These are phyloP conservation scores for Yarrowia alimentaria DNA, from an alignment of 805 yeast genomes.

Conservation along the genomic window DNA sequence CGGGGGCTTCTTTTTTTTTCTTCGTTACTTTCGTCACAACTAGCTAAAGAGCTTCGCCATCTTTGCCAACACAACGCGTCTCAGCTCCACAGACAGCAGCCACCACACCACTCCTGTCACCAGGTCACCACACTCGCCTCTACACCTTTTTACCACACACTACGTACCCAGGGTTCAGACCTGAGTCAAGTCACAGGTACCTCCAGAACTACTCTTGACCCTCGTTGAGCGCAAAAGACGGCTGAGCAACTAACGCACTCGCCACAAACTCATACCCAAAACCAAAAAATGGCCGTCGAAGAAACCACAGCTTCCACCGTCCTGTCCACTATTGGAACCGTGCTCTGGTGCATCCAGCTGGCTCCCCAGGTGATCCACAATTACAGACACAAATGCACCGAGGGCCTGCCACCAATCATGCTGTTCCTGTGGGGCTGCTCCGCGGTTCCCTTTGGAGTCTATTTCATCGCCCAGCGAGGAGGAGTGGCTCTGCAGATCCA, in stretches of 20 bases:
- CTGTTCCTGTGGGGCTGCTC: conserved; percentile 76
- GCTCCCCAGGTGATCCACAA: conserved; percentile 81
- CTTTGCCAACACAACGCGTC: no score
- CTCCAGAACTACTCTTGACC: no score
- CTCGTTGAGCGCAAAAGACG: neutral
- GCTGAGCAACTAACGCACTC: neutral
- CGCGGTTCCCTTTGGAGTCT: conserved; percentile 85
- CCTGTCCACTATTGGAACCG: conserved; percentile 84
- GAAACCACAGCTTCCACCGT: conserved; percentile 57
- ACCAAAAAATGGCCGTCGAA: conserved; percentile 24
- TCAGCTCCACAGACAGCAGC: no score
- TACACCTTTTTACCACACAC: no score
- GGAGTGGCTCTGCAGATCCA: conserved; percentile 79
- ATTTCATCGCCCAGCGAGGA: conserved; percentile 68
- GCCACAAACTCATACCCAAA: neutral
- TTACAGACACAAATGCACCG: conserved; percentile 71
- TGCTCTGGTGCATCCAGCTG: conserved; percentile 89
- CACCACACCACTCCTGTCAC: no score
- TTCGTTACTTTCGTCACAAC: no score
- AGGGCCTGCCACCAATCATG: conserved; percentile 87
- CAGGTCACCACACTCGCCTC: no score
- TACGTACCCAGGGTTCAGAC: no score
- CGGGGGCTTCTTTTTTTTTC: no score
- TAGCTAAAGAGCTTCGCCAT: no score
- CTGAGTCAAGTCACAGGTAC: no score